Evolutionary conservation across 306 rosid species (phyloP), one percentile per base, ranked within the genome.

Genomic region (Adenanthera pavonina): DNA sequence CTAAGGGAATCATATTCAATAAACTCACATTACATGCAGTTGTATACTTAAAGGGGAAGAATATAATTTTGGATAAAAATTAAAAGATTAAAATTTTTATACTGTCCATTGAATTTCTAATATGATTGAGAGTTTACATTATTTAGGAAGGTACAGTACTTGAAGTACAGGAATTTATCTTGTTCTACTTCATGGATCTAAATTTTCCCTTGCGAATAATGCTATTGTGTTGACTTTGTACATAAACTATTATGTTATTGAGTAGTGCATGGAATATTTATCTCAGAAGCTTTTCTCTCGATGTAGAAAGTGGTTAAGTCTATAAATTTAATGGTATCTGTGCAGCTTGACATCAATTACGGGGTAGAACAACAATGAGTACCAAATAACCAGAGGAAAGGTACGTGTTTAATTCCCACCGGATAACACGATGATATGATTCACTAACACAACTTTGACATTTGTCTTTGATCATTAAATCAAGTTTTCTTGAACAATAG

Each of bases 341-440:
- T 78, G 85, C 86, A 95, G 98, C 87, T 88, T 76, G 51, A 62
- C 97, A n/a, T 87, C 94, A 62, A 62, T 92, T 79, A 92, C 90
- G 0, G 97, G 98, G 82, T 87, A 92, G 91, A 95, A 95, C 91
- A 95, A 91, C 89, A 95, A 92, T n/a, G 98, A 92, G 80, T 95
- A 92, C 88, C 98, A 95, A 83, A 91, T 92, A 82, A 33, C 92
- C 54, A 89, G 98, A 82, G 97, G 98, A 88, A 89, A 88, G 98
- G 97, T 95, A 82, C 30, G 78, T 34, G 12, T 56, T 72, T 20
- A 34, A 44, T 49, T 69, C 53, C 35, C 36, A 44, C 54, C 44
- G n/a, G 19, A 19, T 33, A 15, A 46, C 34, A 34, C 38, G 82
- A 57, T n/a, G 17, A 76, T 79, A 10, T 48, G 48, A 64, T 72